Conservation (phyloP, 192 early-diverging fungal genomes). For the Backusella macrospora region DNA sequence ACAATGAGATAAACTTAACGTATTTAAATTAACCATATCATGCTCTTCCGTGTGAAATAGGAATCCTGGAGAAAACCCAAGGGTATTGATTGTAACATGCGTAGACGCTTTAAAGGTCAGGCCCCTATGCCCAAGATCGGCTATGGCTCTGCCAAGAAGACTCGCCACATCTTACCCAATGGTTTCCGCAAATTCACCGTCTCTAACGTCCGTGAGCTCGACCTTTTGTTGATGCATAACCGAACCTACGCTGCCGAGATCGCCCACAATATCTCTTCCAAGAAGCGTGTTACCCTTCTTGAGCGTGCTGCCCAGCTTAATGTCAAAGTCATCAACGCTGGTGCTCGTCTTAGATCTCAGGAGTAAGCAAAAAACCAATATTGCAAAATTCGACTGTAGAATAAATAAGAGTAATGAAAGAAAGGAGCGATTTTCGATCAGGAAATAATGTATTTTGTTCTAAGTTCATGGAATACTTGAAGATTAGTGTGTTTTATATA, state of each 20-base stretch:
- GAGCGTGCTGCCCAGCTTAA: slow-evolving; percentile 95
- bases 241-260: slow-evolving; percentile 98
- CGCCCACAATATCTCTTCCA: slow-evolving; percentile 94
- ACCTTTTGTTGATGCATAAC: slow-evolving; percentile 99
- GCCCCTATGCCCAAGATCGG: slow-evolving; percentile 99
- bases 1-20: background rate
- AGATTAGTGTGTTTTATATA: too few relatives aligned
- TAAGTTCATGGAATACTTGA: background rate
- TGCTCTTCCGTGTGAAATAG: slow-evolving; percentile 45
- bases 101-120: slow-evolving; percentile 97
- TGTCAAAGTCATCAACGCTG: slow-evolving; percentile 95
- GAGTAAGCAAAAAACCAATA: slow-evolving; percentile 54
- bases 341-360: slow-evolving; percentile 79
- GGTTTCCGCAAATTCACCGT: slow-evolving; percentile 99
- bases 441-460: too few relatives aligned
- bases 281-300: slow-evolving; percentile 91
- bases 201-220: slow-evolving; percentile 89
- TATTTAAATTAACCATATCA: background rate
- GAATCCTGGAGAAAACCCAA: slow-evolving; percentile 99
- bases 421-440: background rate
- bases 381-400: background rate
- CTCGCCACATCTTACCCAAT: slow-evolving; percentile 95
- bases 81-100: slow-evolving; percentile 99
- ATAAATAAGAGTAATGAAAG: slow-evolving; percentile 6
- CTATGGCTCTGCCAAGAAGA: slow-evolving; percentile 96